Base-by-base conservation (phyloP, 2,329 filamentous ascomycete species). In the Aspergillus chevalieri region DNA sequence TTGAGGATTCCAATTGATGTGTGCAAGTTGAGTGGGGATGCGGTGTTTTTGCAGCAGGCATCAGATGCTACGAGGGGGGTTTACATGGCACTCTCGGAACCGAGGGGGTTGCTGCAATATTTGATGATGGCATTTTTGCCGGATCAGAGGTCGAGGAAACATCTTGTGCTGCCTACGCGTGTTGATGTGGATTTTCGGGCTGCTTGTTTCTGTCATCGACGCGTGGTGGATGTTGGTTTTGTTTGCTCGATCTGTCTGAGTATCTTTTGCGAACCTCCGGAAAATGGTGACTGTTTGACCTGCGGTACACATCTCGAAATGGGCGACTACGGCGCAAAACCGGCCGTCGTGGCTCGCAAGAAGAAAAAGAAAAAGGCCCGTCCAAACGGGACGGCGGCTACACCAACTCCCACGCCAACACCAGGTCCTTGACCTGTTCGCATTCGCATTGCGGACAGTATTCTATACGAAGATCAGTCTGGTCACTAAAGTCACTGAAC, bases 221-320 rank as follows among this genome's bases (percentile, higher is more conserved):
- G 82, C 33, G 89, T 97, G 17, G 86, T 98, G 41, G 89, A 96
- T 69, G 83, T 91, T 1, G 93, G 91, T 7, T 98, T 89, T 66
- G 92, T 98, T 34, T 98, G 93, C 75, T 95, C 89, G 53, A 90
- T 98, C 59, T 98, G 93, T 65, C 76, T 98, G 42, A 95, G 89
- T 68, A 98, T 95, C 61, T 95, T 95, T 67, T 95, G 90, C 72
- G 75, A 80, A 42, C 78, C 81, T 24, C 74, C 81, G 1, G 74
- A 77, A 53, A 80, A 81, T 46, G 82, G 81, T 2, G 81, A 85
- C 55, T 95, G 90, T 66, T 73, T 93, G 55, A 95, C 89, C 0
- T 95, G 90, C 66, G 89, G 87, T 2, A 92, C 87, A 3, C 81
- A 83, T 61, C 75, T 95, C 26, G 78, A 83, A n/a, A 72, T 91